Base-by-base conservation (phyloP, 306 rosid genomes). In the Medicago ruthenica region DNA sequence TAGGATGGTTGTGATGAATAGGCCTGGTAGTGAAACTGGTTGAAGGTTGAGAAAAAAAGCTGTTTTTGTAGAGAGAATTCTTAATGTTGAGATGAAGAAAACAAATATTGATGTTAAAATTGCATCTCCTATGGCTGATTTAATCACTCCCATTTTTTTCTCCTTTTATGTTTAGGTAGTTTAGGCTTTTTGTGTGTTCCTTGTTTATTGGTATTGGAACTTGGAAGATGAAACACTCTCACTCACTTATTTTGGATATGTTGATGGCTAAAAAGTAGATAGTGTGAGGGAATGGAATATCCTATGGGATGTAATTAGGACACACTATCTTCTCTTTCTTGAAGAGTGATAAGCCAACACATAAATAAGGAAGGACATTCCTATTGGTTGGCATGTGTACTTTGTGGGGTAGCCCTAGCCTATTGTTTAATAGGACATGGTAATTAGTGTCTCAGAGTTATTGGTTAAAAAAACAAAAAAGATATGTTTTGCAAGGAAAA, bases 1-100 rank as follows among this genome's bases (percentile, higher is more conserved):
- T 8, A 84, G 8, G 31, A 80, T 17, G 54, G 87, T 88, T 58
- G 76, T 70, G 64, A 87, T 85, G 84, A 91, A 74, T 7, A 84
- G 65, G 18, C 82, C 80, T 13, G 66, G 21, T 11, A 81, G 61
- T 50, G 89, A 70, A 15, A 54, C 2, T 0, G 87, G 79, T 51
- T 83, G 74, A 27, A 85, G 53, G 1, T 88, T 83, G 21, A 88
- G 78, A 21, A 73, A 72, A 4, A 76, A 4, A 1, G 88, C 27
- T 17, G 83, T 66, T 72, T 80, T 59, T 2, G 71, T 3, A 2
- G 87, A 66, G 17, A 85, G 68, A 34, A 88, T 70, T 20, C 86
- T 74, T 8, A 83, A 67, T 6, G 79, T 45, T 41, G 88, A 86
- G 39, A 74, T 42, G 12, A 68, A 13, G 86, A 86, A 83, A 27